Base-by-base conservation (phyloP, 2,329 filamentous ascomycete genomes). In the Xylaria sp. region DNA sequence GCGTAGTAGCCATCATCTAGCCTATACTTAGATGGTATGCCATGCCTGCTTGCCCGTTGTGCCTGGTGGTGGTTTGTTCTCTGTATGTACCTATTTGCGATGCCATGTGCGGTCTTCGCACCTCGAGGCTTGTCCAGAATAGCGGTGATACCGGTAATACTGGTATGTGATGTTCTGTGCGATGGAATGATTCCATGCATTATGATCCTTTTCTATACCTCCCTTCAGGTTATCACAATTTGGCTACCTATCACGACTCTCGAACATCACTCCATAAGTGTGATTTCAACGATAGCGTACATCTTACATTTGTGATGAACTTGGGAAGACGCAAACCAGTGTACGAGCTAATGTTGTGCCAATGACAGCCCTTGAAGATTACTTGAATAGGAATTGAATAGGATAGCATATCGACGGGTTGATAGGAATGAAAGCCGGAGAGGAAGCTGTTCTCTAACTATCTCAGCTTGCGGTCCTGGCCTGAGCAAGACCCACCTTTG, bases 41-140 rank as follows among this genome's bases (percentile, higher is more conserved):
- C 20, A 38, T 22, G n/a, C 39, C 39, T 20, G 60, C 38, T 25
- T 25, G 15, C 31, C 17, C 10, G 4, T 36, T 39, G 39, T 65
- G 45, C 60, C 60, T n/a, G 17, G 4, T 64, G 47, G 38, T 61
- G 33, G 15, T 27, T 55, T 55, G 36, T 27, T 55, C 51, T 15
- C 36, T 15, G 17, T 38, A 15, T 15, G 5, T 29, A 27, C 13
- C 33, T 25, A 22, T 53, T 53, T 45, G 42, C 42, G 42, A 25
- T 50, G 20, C 47, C 27, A 38, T 22, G 61, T 64, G 72, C 72
- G 70, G 67, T 65, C 59, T 56, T 59, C 22, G 27, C 44, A 38
- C 13, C 39, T 44, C 10, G 38, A 36, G 9, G 20, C 53, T 42
- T 29, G 44, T 33, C 51, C 27, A 45, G 27, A 38, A 49, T 53